These are phyloP conservation scores for Ligustrum vulgare DNA, from an alignment of 257 asterid genomes.

Conservation along the genomic window DNA sequence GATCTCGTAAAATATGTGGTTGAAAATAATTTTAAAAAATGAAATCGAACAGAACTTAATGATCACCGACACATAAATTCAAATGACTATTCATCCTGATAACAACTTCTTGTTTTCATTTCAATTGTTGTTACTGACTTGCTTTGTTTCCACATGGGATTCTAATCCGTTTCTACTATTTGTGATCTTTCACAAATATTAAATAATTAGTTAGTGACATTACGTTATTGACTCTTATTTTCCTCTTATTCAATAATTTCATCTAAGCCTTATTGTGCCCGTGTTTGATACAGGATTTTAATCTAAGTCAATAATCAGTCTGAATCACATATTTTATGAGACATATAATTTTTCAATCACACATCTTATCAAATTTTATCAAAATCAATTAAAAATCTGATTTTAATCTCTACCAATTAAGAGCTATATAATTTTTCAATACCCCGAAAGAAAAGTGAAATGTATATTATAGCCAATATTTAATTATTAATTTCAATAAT, in stretches of 20 bases:
- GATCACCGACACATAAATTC: neutral
- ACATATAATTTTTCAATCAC: too few species aligned
- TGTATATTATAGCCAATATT: neutral
- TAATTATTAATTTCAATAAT: neutral
- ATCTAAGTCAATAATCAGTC: too few species aligned
- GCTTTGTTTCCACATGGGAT: neutral
- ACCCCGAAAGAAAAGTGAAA: neutral
- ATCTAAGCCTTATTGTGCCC: neutral
- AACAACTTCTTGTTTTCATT: neutral
- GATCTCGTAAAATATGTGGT: too few species aligned
- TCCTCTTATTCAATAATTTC: neutral
- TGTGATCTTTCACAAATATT: neutral
- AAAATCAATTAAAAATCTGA: too few species aligned
- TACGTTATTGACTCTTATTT: neutral
- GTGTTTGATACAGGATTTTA: too few species aligned
- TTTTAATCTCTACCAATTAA: too few species aligned
- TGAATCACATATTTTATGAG: too few species aligned
- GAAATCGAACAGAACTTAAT: too few species aligned
- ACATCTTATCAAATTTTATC: too few species aligned
- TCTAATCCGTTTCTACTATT: neutral
- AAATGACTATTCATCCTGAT: neutral
- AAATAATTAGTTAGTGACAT: neutral
- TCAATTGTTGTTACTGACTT: neutral
- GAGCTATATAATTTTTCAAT: neutral
- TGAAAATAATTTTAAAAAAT: too few species aligned